A percentile compares a stretch with the other conserved stretches of the same genome.
These are phyloP conservation scores for Anthracocystis panici-leucophaei DNA, from an alignment of 1,284 basidiomycete species.

Conservation along the genomic window DNA sequence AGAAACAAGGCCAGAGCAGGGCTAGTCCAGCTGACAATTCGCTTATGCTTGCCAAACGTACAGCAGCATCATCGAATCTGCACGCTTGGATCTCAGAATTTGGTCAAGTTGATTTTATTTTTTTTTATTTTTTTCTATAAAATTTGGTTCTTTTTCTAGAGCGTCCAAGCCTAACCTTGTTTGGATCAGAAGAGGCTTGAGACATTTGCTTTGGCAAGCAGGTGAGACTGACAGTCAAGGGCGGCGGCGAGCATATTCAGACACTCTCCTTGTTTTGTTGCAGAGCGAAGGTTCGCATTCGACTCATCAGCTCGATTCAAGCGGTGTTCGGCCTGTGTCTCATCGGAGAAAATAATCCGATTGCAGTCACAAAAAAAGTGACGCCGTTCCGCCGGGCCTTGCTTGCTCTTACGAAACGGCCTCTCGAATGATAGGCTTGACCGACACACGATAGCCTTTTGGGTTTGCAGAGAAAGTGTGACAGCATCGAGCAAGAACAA, in stretches of 20 bases:
- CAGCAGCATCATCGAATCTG: conserved; percentile 34
- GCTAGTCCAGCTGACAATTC: conserved; percentile 25
- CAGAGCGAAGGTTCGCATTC: too few relatives aligned
- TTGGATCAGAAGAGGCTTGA: conserved; percentile 6
- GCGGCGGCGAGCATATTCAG: neutral
- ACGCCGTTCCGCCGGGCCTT: too few relatives aligned
- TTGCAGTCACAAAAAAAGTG: too few relatives aligned
- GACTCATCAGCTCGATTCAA: neutral
- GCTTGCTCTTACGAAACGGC: too few relatives aligned
- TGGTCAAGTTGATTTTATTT: neutral
- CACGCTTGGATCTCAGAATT: neutral
- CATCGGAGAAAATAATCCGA: too few relatives aligned
- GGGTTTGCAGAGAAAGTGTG: too few relatives aligned
- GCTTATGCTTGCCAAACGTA: conserved; percentile 24
- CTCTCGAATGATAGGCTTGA: too few relatives aligned
- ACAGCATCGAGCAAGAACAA: too few relatives aligned
- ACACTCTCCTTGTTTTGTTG: too few relatives aligned
- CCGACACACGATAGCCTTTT: too few relatives aligned
- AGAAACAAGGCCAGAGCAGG: neutral
- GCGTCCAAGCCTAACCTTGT: neutral
- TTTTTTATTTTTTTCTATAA: neutral
- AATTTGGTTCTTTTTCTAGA: neutral
- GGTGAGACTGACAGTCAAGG: neutral
- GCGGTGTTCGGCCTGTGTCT: too few relatives aligned
- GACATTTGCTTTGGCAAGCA: conserved; percentile 27